A percentile compares a stretch with the other conserved stretches of the same genome.
phyloP scores from a whole-genome alignment of 2,329 filamentous ascomycete species.

The Arachnomyces sp. region DNA sequence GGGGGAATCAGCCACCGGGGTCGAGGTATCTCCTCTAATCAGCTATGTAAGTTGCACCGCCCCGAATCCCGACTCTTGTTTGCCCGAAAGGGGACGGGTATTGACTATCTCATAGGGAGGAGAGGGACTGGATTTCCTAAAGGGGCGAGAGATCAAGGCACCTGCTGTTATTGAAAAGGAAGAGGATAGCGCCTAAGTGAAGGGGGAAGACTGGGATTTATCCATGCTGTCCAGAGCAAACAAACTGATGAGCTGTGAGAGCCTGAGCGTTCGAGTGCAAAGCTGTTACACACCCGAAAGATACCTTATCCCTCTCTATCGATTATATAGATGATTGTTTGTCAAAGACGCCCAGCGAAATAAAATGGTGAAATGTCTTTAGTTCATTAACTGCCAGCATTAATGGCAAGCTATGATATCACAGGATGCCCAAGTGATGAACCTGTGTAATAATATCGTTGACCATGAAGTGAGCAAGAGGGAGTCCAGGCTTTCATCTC shows the following conservation, averaged over 20 bases:
- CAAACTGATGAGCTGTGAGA: background rate
- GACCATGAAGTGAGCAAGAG: too few relatives aligned
- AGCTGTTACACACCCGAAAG: too few relatives aligned
- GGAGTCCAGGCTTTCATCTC: too few relatives aligned
- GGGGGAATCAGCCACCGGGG: conserved; percentile 50
- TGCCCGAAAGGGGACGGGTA: background rate
- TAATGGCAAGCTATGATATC: too few relatives aligned
- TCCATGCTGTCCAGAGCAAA: conserved; percentile 1
- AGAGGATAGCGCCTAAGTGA: conserved; percentile 26
- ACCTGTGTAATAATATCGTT: too few relatives aligned
- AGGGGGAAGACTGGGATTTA: conserved; percentile 2
- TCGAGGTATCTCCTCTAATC: conserved; percentile 86
- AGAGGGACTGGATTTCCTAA: conserved; percentile 55
- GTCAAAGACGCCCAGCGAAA: too few relatives aligned
- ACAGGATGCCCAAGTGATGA: too few relatives aligned
- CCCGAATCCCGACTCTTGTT: conserved; percentile 1
- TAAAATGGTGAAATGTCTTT: too few relatives aligned
- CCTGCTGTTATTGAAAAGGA: conserved; percentile 58
- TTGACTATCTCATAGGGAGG: conserved; percentile 40
- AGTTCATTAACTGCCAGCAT: too few relatives aligned
- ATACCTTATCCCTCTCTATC: too few relatives aligned
- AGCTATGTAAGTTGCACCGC: conserved; percentile 70
- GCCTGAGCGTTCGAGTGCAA: too few relatives aligned
- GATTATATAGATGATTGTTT: too few relatives aligned
- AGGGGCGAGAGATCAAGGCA: conserved; percentile 51